phyloP scores from a whole-genome alignment of 1,284 basidiomycete species.

The Pseudozyma pruni region DNA sequence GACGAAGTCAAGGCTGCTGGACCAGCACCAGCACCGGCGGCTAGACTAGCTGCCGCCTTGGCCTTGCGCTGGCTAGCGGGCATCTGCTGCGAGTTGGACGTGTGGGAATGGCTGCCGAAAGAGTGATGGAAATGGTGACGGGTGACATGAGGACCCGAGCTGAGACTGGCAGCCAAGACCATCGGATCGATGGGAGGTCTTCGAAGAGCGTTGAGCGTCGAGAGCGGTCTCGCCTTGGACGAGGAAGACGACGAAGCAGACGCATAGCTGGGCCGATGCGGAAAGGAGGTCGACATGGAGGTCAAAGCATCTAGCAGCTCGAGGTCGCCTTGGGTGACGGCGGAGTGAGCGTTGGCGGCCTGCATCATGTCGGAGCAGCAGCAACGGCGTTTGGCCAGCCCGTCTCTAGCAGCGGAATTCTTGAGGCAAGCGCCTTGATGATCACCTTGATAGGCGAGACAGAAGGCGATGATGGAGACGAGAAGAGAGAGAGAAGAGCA shows the following conservation, averaged over 20 bases:
- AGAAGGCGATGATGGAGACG: not conserved
- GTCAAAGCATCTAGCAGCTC: conserved; percentile 57
- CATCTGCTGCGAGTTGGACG: conserved; percentile 57
- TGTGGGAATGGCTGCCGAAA: conserved; percentile 37
- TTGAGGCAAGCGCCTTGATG: too few species aligned
- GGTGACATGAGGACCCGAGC: conserved; percentile 62
- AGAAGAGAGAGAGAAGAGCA: not conserved
- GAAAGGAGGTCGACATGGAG: conserved; percentile 45
- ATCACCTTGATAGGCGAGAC: not conserved
- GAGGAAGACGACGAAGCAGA: conserved; percentile 11
- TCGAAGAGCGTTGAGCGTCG: conserved; percentile 61
- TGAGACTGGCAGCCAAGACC: conserved; percentile 61
- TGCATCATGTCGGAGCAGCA: conserved; percentile 31
- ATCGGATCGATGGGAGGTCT: conserved; percentile 64
- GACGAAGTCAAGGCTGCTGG: not conserved
- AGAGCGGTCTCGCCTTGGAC: conserved; percentile 34
- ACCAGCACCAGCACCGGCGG: conserved; percentile 9
- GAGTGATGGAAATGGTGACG: conserved; percentile 65
- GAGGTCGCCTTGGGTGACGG: conserved; percentile 42
- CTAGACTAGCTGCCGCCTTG: conserved; percentile 16
- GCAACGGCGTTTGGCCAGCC: conserved; percentile 18
- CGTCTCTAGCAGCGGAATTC: not conserved
- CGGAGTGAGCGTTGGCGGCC: conserved; percentile 32
- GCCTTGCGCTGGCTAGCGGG: conserved; percentile 47
- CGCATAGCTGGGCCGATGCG: conserved; percentile 24